Base-by-base conservation (phyloP, 768 basidiomycete species). In the Cubamyces sp. region DNA sequence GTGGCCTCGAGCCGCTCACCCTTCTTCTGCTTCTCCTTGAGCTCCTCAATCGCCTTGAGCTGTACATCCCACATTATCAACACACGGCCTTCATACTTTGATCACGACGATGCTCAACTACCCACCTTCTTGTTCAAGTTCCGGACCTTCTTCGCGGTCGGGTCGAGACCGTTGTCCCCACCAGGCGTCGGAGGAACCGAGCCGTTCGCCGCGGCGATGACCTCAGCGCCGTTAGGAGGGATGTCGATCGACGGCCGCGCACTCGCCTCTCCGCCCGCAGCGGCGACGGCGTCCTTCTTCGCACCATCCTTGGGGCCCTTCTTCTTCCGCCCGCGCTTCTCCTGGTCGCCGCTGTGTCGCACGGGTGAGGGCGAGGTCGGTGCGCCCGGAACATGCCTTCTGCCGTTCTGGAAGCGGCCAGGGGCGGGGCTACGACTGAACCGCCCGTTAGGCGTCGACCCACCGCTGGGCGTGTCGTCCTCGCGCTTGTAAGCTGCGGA, bases 21-120 rank as follows among this genome's bases (percentile, higher is more conserved):
- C 39, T 91, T 85, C 70, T 85, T 89, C 26, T 86, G 84, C 78
- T 95, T 94, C 66, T 92, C 92, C 79, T 98, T 98, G 52, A 99
- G 85, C 70, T 98, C 96, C 21, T 98, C 94, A 67, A 99, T 98
- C n/a, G 96, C 96, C 74, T 97, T 98, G 66, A 99, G 82, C 95
- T 97, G 67, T 40, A 0, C 1, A 5, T 15, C 9, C 14, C 34
- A 23, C 19, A 7, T 23, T 14, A 26, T 51, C 57, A 42, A 58
- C n/a, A 11, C 40, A 57, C 25, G 16, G 48, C 19, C 12, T 5
- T 21, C 56, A 62, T 53, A 26, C 57, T 43, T 21, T 19, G 52
- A 18, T 14, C 18, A 21, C n/a, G 11, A 46, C 23, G 23, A 45
- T 41, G 25, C n/a, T 39, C 12, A n/a, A 41, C 21, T 23, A 61